Base-by-base conservation (phyloP, 352 stramenopile species). In the Phytophthora megakarya region DNA sequence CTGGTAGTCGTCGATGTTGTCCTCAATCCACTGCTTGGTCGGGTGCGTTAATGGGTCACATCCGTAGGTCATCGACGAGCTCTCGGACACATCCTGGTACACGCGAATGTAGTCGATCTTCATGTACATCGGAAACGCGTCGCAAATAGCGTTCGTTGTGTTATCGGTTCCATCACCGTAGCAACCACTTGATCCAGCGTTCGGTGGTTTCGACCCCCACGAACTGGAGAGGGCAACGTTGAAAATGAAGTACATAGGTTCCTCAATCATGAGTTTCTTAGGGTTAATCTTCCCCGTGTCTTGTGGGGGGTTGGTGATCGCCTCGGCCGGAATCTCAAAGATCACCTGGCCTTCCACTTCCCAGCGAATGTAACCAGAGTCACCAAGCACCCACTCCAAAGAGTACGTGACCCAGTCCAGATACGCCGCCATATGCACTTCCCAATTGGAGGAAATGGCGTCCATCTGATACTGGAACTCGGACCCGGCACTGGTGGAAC, bases 231-330 rank as follows among this genome's bases (percentile, higher is more conserved):
- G 65, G 1, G 93, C 93, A 7, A 92, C 96, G 73, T 97, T 98
- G 37, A 98, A 75, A 15, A 98, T 80, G 53, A 98, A 67, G 61
- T 96, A 97, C 78, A 93, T 95, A 5, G 93, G 93, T 65, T 98
- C 93, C 44, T 89, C 78, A 5, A 96, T 80, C 73, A 98, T 97
- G 60, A 84, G 86, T 72, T 73, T 94, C 73, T 70, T 88, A 65
- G 79, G 86, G 84, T 70, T 93, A 69, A 47, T 83, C 51, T 78
- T 64, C 0, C 46, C 54, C 1, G 25, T 58, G 52, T 87, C 63
- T 28, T 89, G 75, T 7, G 75, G 77, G n/a, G 67, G 63, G n/a
- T 75, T 75, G 1, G 44, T 61, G n/a, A 97, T 70, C n/a, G 68
- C 62, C 10, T 78, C 48, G 1, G 84, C 75, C 3, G 81, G 65